Conservation (phyloP, 2,329 filamentous ascomycete genomes). For the Penicillium sp. region DNA sequence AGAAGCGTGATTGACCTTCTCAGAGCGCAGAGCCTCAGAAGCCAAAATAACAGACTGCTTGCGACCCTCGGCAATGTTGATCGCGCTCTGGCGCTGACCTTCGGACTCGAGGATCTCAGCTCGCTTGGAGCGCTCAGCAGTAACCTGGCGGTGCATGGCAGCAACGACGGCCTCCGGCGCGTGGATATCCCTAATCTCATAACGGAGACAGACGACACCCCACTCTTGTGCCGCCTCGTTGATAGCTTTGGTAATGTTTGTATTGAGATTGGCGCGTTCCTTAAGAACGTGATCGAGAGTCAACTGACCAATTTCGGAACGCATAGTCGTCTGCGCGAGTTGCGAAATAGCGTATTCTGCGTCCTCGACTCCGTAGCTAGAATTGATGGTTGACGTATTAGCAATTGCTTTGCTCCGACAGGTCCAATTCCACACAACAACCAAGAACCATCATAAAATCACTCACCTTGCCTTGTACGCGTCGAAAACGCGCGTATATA, state of each 20-base stretch:
- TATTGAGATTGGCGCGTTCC: constrained; percentile 92
- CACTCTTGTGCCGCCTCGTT: constrained; percentile 96
- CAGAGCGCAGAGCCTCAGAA: constrained; percentile 83
- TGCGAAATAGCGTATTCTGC: constrained; percentile 98
- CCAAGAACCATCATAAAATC: background rate
- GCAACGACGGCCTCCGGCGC: constrained; percentile 89
- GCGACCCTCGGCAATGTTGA: constrained; percentile 97
- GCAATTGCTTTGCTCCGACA: background rate
- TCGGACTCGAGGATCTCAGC: constrained; percentile 97
- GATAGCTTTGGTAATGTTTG: constrained; percentile 97
- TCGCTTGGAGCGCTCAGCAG: constrained; percentile 93
- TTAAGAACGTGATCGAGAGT: constrained; percentile 97
- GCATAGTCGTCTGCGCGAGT: constrained; percentile 97
- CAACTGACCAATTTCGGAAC: constrained; percentile 94
- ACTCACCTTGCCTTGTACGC: constrained; percentile 91
- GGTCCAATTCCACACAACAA: constrained; percentile 7
- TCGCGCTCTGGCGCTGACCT: constrained; percentile 93
- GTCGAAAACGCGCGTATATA: constrained; percentile 95
- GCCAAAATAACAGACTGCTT: constrained; percentile 97
- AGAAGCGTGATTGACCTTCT: constrained; percentile 88
- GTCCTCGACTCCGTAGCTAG: constrained; percentile 94
- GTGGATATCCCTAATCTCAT: constrained; percentile 98
- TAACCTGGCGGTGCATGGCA: constrained; percentile 98
- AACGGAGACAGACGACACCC: constrained; percentile 93
- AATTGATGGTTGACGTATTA: constrained; percentile 3